A percentile compares a stretch with the other conserved stretches of the same genome.
Conservation (phyloP, 495 filamentous ascomycete species). For the Usnea hakonensis region DNA sequence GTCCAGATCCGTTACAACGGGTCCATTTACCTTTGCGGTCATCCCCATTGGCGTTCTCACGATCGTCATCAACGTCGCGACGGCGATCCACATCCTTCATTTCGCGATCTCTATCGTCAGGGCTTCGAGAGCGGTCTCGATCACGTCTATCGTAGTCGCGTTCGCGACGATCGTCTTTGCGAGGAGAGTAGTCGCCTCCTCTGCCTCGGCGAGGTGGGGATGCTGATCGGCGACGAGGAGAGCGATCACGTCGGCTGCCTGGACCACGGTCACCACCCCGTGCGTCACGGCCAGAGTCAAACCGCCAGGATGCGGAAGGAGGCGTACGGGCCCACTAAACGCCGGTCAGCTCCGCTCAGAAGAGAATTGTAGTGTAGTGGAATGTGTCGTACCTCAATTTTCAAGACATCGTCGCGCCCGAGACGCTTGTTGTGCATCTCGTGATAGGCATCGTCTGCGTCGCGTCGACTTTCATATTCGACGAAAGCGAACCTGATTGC, state of each 20-base stretch:
- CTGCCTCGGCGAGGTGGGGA: conserved; percentile 69
- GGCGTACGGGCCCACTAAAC: conserved; percentile 93
- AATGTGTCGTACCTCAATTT: conserved; percentile 74
- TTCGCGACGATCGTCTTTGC: conserved; percentile 83
- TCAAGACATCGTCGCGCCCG: conserved; percentile 88
- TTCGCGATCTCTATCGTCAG: conserved; percentile 68
- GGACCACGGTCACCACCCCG: conserved; percentile 57
- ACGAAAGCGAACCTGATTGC: conserved; percentile 87
- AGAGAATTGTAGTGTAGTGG: background rate
- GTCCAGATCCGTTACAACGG: background rate
- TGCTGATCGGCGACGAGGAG: conserved; percentile 68
- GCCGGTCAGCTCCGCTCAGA: conserved; percentile 16
- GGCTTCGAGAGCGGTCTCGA: conserved; percentile 55
- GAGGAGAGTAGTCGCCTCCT: conserved; percentile 78
- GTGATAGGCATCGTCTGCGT: conserved; percentile 98
- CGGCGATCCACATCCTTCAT: conserved; percentile 57
- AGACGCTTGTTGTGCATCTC: conserved; percentile 99
- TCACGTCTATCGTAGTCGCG: conserved; percentile 62
- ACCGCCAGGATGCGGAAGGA: conserved; percentile 96
- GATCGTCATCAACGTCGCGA: conserved; percentile 57
- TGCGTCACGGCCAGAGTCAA: conserved; percentile 74
- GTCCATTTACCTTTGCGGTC: conserved; percentile 78
- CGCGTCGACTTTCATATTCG: conserved; percentile 97
- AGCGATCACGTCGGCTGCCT: conserved; percentile 50
- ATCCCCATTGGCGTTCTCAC: conserved; percentile 47